Percentiles rank a stretch among this genome's conserved stretches.
Conservation (phyloP, 306 rosid species). For the Morella rubra region DNA sequence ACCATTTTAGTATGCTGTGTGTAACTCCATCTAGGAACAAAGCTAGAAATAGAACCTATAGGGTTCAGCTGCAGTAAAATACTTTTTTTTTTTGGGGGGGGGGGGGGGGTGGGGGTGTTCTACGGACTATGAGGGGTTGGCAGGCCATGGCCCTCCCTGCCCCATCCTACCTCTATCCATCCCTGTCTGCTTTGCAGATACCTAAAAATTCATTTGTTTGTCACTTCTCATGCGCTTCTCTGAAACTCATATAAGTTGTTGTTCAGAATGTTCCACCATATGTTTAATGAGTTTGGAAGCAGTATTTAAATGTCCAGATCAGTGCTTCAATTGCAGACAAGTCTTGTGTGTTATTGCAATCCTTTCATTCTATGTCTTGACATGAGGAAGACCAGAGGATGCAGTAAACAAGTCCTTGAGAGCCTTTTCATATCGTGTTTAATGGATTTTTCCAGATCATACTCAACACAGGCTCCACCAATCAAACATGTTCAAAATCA, state of each 20-base stretch:
- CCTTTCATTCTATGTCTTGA: neutral
- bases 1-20: constrained; percentile 16
- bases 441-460: neutral
- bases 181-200: neutral
- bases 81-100: too few relatives aligned
- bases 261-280: neutral
- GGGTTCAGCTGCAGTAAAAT: too few relatives aligned
- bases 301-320: neutral
- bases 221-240: constrained; percentile 9
- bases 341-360: neutral
- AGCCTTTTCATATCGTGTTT: neutral
- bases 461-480: neutral
- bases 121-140: too few relatives aligned
- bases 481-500: neutral
- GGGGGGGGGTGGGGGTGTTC: too few relatives aligned
- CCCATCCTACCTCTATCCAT: too few relatives aligned
- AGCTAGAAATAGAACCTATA: too few relatives aligned
- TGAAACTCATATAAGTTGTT: neutral
- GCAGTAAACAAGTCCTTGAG: neutral
- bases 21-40: too few relatives aligned
- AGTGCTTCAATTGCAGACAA: neutral
- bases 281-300: neutral
- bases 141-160: too few relatives aligned
- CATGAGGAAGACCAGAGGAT: neutral
- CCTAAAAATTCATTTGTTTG: neutral